phyloP scores from a whole-genome alignment of 1,139 yeast species.

The Kluyveromyces marxianus region DNA sequence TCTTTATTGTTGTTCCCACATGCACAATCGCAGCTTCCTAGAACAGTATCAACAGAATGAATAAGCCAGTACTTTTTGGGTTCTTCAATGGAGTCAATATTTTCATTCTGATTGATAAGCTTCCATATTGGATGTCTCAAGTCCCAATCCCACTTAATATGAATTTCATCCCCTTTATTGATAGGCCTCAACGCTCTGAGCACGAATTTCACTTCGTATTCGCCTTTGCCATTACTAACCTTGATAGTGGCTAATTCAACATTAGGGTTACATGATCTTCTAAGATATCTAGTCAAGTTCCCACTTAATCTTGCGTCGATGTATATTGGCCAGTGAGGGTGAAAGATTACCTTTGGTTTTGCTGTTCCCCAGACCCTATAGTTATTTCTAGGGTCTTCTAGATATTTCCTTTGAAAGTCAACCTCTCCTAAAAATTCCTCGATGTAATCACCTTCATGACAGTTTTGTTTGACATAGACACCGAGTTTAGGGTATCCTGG shows the following conservation, averaged over 20 bases:
- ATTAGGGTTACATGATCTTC: conserved; percentile 75
- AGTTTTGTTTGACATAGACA: conserved; percentile 41
- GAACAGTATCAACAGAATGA: conserved; percentile 52
- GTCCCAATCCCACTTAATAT: conserved; percentile 90
- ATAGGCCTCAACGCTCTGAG: conserved; percentile 54
- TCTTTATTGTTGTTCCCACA: conserved; percentile 40
- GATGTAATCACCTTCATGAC: conserved; percentile 45
- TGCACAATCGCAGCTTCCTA: conserved; percentile 68
- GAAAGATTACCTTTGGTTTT: conserved; percentile 64
- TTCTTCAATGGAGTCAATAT: conserved; percentile 37
- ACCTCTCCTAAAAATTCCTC: conserved; percentile 71
- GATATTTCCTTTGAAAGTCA: conserved; percentile 55
- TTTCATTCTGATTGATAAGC: conserved; percentile 37
- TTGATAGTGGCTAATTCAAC: conserved; percentile 53
- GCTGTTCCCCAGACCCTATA: conserved; percentile 78
- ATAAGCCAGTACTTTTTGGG: conserved; percentile 48
- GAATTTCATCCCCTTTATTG: conserved; percentile 55
- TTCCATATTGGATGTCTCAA: conserved; percentile 60
- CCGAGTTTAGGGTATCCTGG: conserved; percentile 70
- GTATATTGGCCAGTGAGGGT: conserved; percentile 47
- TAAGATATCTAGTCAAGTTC: conserved; percentile 62
- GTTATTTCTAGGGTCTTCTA: conserved; percentile 61
- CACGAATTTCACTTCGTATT: conserved; percentile 45
- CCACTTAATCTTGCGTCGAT: conserved; percentile 79
- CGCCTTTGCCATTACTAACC: conserved; percentile 31